These are phyloP conservation scores for Fusarium euwallaceae DNA, from an alignment of 2,329 filamentous ascomycete species.

Conservation along the genomic window DNA sequence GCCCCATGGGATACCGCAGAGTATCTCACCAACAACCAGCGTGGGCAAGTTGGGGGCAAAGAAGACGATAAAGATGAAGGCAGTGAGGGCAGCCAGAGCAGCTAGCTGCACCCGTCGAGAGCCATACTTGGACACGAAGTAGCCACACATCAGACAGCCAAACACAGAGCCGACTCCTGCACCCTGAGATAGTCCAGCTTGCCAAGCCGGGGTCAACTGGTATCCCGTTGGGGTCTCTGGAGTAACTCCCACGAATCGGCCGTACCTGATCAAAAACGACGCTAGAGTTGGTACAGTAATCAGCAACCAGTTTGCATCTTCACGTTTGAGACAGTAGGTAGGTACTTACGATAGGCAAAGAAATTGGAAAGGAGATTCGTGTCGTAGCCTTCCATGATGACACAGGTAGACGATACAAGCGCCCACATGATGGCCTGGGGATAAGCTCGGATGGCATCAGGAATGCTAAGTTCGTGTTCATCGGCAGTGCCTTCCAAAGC, in stretches of 20 bases:
- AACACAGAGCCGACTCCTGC: slow-evolving; percentile 60
- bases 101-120: slow-evolving; percentile 58
- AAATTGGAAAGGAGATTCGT: slow-evolving; percentile 52
- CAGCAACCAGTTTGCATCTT: not conserved
- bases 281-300: slow-evolving; percentile 18
- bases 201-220: slow-evolving; percentile 62
- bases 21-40: slow-evolving; percentile 57
- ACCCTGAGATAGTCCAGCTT: slow-evolving; percentile 60
- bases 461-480: slow-evolving; percentile 43
- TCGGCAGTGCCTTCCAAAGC: not conserved
- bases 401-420: slow-evolving; percentile 50
- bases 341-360: slow-evolving; percentile 45
- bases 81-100: slow-evolving; percentile 53
- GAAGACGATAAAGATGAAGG: slow-evolving; percentile 62
- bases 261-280: slow-evolving; percentile 40
- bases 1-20: slow-evolving; percentile 61
- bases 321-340: not conserved
- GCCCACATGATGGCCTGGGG: slow-evolving; percentile 54
- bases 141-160: slow-evolving; percentile 61
- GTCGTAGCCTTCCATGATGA: slow-evolving; percentile 59
- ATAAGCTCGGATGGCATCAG: slow-evolving; percentile 46
- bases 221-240: slow-evolving; percentile 37
- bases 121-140: slow-evolving; percentile 57
- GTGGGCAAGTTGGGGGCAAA: slow-evolving; percentile 55
- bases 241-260: slow-evolving; percentile 35